These are phyloP conservation scores for Daldinia bambusicola DNA, from an alignment of 495 filamentous ascomycete species.

Conservation along the genomic window DNA sequence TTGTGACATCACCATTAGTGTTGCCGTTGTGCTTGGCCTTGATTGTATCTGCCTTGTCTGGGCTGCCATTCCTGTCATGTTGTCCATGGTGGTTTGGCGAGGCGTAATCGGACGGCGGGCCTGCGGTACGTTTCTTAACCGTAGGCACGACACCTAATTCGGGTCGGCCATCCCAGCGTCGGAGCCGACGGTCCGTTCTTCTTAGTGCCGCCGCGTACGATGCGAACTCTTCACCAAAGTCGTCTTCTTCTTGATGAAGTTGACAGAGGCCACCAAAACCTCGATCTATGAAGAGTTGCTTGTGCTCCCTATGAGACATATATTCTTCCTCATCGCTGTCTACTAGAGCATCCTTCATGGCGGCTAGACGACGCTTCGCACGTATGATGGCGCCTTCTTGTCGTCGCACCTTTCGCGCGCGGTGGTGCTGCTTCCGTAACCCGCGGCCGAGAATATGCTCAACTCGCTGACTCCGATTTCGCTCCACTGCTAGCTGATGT, in stretches of 20 bases:
- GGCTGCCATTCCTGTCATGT: conserved; percentile 34
- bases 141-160: conserved; percentile 58
- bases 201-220: conserved; percentile 78
- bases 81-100: conserved; percentile 40
- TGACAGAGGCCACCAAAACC: conserved; percentile 77
- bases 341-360: conserved; percentile 75
- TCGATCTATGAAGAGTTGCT: conserved; percentile 57
- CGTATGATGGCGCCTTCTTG: conserved; percentile 72
- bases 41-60: conserved; percentile 45
- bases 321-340: conserved; percentile 81
- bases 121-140: conserved; percentile 49
- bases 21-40: conserved; percentile 48
- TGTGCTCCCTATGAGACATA: conserved; percentile 36
- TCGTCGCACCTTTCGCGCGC: conserved; percentile 67
- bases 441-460: conserved; percentile 86
- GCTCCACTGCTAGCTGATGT: conserved; percentile 91
- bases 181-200: conserved; percentile 73
- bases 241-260: conserved; percentile 70
- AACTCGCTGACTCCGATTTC: conserved; percentile 86
- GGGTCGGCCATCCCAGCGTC: conserved; percentile 69
- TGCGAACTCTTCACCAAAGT: conserved; percentile 81
- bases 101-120: conserved; percentile 32
- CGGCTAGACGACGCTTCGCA: conserved; percentile 72
- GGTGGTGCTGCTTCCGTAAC: conserved; percentile 69
- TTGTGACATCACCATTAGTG: conserved; percentile 50